These are phyloP conservation scores for Lepiota venenata DNA, from an alignment of 768 basidiomycete species.

Conservation along the genomic window DNA sequence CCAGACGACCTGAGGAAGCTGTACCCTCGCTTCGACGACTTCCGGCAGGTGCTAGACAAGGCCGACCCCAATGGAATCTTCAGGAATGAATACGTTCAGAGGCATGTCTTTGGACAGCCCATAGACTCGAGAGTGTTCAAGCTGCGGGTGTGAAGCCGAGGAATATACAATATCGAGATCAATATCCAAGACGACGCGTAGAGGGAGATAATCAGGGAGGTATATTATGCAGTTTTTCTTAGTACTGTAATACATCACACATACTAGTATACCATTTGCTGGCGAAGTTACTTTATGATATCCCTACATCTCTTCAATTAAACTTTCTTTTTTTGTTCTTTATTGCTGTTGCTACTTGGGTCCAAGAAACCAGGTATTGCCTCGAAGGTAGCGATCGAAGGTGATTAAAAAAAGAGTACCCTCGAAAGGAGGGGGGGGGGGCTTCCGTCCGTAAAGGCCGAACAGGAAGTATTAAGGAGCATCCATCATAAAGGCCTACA, in stretches of 20 bases:
- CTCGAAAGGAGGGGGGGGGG: background rate
- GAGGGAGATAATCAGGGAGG: constrained; percentile 8
- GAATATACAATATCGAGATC: no score
- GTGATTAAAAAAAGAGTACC: background rate
- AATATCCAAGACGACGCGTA: no score
- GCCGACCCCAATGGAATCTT: constrained; percentile 79
- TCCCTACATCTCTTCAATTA: background rate
- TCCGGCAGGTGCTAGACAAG: constrained; percentile 56
- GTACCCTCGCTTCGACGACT: constrained; percentile 84
- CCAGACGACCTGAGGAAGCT: constrained; percentile 59
- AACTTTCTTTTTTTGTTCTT: background rate
- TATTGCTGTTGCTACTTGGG: background rate
- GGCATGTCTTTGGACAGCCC: constrained; percentile 76
- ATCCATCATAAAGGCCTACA: background rate
- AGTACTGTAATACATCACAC: background rate
- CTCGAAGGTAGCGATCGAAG: constrained; percentile 3
- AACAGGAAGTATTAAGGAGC: background rate
- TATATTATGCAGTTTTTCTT: background rate
- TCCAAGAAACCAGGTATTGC: background rate
- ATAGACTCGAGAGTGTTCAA: constrained; percentile 42
- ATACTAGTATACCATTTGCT: background rate
- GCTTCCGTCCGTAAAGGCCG: constrained; percentile 10
- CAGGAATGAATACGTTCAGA: constrained; percentile 84
- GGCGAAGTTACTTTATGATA: constrained; percentile 3
- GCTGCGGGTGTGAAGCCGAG: constrained; percentile 18